phyloP scores from a whole-genome alignment of 2,329 filamentous ascomycete genomes.

The Aspergillus caelatus region DNA sequence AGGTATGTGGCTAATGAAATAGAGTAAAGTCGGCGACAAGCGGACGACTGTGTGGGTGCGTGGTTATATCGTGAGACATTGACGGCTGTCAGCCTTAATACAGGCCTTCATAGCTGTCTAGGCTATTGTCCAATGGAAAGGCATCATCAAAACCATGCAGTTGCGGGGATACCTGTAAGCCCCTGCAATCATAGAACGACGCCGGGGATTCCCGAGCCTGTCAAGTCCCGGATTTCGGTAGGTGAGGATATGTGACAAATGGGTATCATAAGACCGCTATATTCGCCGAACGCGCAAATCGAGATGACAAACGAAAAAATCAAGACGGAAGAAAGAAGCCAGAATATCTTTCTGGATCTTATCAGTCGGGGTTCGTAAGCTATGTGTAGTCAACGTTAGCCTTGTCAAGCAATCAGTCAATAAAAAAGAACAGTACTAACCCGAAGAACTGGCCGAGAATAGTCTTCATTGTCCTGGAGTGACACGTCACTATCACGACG shows the following conservation, averaged over 20 bases:
- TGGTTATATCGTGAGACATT: background rate
- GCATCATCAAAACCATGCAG: background rate
- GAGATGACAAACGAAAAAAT: slow-evolving; percentile 25
- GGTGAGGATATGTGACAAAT: slow-evolving; percentile 35
- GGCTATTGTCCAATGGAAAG: background rate
- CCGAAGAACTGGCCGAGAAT: slow-evolving; percentile 49
- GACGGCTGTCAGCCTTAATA: background rate
- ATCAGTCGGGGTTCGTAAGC: slow-evolving; percentile 42
- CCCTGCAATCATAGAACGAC: background rate
- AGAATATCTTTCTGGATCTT: slow-evolving; percentile 12
- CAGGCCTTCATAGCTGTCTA: background rate
- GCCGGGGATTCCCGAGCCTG: background rate
- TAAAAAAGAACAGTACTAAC: slow-evolving; percentile 29
- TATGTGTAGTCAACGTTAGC: slow-evolving; percentile 23
- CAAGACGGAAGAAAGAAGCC: slow-evolving; percentile 18
- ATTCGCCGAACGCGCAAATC: slow-evolving; percentile 34
- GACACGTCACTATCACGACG: slow-evolving; percentile 48
- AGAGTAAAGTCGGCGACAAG: background rate
- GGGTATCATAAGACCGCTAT: slow-evolving; percentile 44
- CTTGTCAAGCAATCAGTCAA: background rate
- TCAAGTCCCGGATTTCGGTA: slow-evolving; percentile 6
- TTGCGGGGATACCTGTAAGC: background rate
- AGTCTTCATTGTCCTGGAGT: slow-evolving; percentile 52
- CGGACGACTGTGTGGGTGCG: background rate
- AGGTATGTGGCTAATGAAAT: slow-evolving; percentile 1